These are phyloP conservation scores for Stagonosporopsis rhizophila DNA, from an alignment of 2,329 filamentous ascomycete species.

Conservation along the genomic window DNA sequence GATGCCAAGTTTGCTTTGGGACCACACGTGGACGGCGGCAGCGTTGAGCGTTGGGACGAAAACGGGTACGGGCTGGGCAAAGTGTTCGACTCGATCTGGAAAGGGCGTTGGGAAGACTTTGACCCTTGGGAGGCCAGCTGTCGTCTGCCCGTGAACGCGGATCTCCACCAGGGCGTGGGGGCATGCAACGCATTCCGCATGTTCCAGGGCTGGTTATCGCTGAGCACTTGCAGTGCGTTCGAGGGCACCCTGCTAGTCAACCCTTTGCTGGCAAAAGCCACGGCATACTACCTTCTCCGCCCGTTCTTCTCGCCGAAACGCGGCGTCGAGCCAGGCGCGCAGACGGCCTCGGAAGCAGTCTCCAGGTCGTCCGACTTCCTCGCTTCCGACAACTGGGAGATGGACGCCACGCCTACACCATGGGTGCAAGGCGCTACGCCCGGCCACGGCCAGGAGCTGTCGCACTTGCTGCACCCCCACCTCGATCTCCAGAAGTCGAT, in stretches of 20 bases:
- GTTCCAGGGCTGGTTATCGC: slow-evolving; percentile 88
- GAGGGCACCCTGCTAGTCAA: slow-evolving; percentile 86
- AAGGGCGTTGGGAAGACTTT: slow-evolving; percentile 79
- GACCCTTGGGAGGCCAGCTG: slow-evolving; percentile 81
- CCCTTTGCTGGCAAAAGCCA: slow-evolving; percentile 76
- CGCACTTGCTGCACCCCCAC: slow-evolving; percentile 70
- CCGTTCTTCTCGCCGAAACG: slow-evolving; percentile 76
- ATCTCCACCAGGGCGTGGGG: slow-evolving; percentile 82
- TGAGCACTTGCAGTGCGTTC: slow-evolving; percentile 74
- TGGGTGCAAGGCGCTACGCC: slow-evolving; percentile 74
- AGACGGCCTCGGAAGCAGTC: slow-evolving; percentile 39
- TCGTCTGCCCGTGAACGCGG: slow-evolving; percentile 71
- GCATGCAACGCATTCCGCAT: slow-evolving; percentile 85
- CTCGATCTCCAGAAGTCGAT: slow-evolving; percentile 71
- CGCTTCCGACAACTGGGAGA: slow-evolving; percentile 66
- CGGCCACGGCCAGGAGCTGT: slow-evolving; percentile 74
- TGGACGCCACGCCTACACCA: slow-evolving; percentile 61
- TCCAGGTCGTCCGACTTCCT: slow-evolving; percentile 53
- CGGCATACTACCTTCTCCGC: slow-evolving; percentile 79
- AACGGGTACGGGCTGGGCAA: slow-evolving; percentile 67
- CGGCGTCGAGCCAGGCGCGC: slow-evolving; percentile 40
- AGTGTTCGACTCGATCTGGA: slow-evolving; percentile 76
- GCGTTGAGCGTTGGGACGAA: slow-evolving; percentile 61
- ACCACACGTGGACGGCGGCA: slow-evolving; percentile 63
- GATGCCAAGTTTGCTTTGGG: slow-evolving; percentile 61